Base-by-base conservation (phyloP, 306 rosid species). In the Prunus dulcis region DNA sequence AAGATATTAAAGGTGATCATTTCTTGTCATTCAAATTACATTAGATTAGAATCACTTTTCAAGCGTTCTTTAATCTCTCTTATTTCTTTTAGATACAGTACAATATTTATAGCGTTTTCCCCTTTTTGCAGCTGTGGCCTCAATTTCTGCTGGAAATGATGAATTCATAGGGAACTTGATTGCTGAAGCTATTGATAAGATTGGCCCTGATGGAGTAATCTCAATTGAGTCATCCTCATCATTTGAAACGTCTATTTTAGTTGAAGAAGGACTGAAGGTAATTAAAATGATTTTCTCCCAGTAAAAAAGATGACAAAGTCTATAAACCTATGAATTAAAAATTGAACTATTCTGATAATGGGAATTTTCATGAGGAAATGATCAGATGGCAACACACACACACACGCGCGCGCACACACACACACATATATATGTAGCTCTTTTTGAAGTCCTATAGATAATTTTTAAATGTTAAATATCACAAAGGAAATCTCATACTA, bases 231-330 rank as follows among this genome's bases (percentile, higher is more conserved):
- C 98, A 22, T 95, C 98, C 65, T 80, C 90, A 47, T 85, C 96
- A 28, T 87, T 85, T 76, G 97, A 95, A 84, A 95, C 98, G 64
- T 92, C 76, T 69, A 88, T 95, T 71, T 71, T 90, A 79, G 75
- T 95, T 51, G 98, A 95, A 87, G 96, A 95, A 88, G 98, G 98
- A 83, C 86, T 95, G 89, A 95, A 90, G 97, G 97, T 95, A 86
- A 76, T 55, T 32, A 62, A 6, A 45, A 65, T n/a, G 60, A 19
- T 46, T 69, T 49, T 38, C 41, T 28, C 18, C 60, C 41, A 23
- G 2, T 13, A 12, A 79, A 64, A 64, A 22, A 1, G 13, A 64
- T 1, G 51, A 64, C 64, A 66, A 71, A 53, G 15, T 66, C 17
- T 22, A 57, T 46, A 22, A 25, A 27, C 45, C 10, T 28, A 11